Conservation (phyloP, 495 filamentous ascomycete species). For the Podospora comata region DNA sequence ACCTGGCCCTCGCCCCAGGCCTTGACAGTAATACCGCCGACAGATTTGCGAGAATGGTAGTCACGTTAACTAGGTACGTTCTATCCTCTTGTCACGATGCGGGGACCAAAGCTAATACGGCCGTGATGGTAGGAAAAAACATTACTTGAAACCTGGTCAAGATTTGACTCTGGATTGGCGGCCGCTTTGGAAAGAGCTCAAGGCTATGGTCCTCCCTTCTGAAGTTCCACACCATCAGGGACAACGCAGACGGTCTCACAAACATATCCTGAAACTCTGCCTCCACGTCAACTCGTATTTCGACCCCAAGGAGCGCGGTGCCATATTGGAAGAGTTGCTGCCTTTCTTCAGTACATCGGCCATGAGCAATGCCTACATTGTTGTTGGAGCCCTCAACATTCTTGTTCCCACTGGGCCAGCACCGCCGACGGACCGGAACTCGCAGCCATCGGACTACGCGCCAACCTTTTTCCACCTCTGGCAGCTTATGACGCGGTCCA, state of each 20-base stretch:
- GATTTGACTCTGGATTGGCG: constrained; percentile 92
- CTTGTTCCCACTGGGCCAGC: constrained; percentile 82
- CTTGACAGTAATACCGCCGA: constrained; percentile 79
- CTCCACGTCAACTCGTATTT: constrained; percentile 89
- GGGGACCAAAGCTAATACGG: constrained; percentile 17
- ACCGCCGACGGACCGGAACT: constrained; percentile 64
- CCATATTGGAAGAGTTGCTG: constrained; percentile 89
- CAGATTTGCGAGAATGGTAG: constrained; percentile 94
- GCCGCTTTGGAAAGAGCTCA: constrained; percentile 87
- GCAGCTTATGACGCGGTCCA: constrained; percentile 88
- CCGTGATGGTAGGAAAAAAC: constrained; percentile 68
- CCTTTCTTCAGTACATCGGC: constrained; percentile 96
- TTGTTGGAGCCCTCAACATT: constrained; percentile 78
- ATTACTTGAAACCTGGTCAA: constrained; percentile 84
- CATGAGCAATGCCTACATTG: constrained; percentile 82
- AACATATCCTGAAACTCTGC: constrained; percentile 75
- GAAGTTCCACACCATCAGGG: constrained; percentile 60
- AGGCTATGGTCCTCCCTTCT: constrained; percentile 78
- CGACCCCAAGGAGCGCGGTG: constrained; percentile 78
- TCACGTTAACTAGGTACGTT: constrained; percentile 82
- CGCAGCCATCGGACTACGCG: constrained; percentile 76
- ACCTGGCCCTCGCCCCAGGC: constrained; percentile 86
- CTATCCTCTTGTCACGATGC: background rate
- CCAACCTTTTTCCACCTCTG: constrained; percentile 94
- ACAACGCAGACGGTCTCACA: constrained; percentile 42